These are phyloP conservation scores for Neocallimastix lanati DNA, from an alignment of 192 early-diverging fungal genomes.

Conservation along the genomic window DNA sequence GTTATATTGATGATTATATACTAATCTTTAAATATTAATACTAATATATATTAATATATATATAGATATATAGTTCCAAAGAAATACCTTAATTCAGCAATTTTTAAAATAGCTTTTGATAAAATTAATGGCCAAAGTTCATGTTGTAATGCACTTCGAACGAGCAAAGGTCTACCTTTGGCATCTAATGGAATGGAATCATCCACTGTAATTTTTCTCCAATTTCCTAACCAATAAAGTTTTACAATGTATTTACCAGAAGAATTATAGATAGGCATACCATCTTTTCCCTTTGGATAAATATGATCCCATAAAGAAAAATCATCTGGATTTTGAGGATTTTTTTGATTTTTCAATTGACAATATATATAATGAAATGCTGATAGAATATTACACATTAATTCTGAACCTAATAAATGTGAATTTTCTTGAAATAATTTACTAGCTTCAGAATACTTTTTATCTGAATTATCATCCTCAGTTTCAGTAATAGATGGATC, in stretches of 20 bases:
- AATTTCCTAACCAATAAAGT: constrained; percentile 36
- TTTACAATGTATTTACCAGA: constrained; percentile 41
- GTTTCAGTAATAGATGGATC: not conserved
- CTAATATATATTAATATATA: too few relatives aligned
- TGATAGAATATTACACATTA: constrained; percentile 21
- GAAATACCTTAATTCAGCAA: constrained; percentile 27
- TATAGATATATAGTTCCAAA: too few relatives aligned
- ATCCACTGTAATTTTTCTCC: constrained; percentile 37
- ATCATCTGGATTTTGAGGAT: constrained; percentile 12
- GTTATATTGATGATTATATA: too few relatives aligned
- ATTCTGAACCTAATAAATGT: constrained; percentile 22
- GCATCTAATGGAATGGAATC: constrained; percentile 38
- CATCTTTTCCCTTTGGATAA: constrained; percentile 42
- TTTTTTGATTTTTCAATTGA: constrained; percentile 10
- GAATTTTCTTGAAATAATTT: constrained; percentile 29
- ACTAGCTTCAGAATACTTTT: not conserved
- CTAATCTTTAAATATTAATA: too few relatives aligned
- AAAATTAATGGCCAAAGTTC: constrained; percentile 41
- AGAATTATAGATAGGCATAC: constrained; percentile 29
- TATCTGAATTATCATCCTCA: not conserved
- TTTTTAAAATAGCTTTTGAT: constrained; percentile 37
- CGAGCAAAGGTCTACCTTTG: constrained; percentile 22
- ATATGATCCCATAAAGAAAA: constrained; percentile 36
- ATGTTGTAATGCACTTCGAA: constrained; percentile 9
- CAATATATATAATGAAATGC: constrained; percentile 29